phyloP scores from a whole-genome alignment of 768 basidiomycete species.

The Psilocybe cubensis region DNA sequence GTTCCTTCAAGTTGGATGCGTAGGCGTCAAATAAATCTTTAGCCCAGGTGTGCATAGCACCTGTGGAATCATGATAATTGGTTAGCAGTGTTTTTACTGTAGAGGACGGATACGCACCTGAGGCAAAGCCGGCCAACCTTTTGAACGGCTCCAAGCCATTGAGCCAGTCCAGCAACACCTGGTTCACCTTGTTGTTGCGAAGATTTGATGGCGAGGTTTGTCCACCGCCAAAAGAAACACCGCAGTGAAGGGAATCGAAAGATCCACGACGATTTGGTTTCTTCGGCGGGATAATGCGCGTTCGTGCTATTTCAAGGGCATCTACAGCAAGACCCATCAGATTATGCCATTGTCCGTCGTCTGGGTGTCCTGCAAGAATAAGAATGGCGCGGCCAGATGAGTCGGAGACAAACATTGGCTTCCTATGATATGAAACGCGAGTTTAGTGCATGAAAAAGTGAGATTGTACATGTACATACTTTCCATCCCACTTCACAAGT shows the following conservation, averaged over 20 bases:
- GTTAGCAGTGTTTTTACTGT: too few relatives aligned
- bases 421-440: too few relatives aligned
- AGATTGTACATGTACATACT: not conserved
- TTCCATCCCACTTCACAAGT: not conserved
- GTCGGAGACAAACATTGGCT: too few relatives aligned
- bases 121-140: not conserved
- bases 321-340: not conserved
- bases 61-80: not conserved
- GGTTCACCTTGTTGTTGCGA: not conserved
- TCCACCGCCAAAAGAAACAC: constrained; percentile 3
- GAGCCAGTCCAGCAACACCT: not conserved
- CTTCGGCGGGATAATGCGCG: not conserved
- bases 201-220: not conserved
- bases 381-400: not conserved
- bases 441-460: too few relatives aligned
- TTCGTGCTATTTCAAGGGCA: not conserved
- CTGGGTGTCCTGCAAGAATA: constrained; percentile 2
- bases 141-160: not conserved
- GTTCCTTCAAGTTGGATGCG: too few relatives aligned
- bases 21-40: not conserved
- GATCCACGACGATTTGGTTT: not conserved
- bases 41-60: not conserved
- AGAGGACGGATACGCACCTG: too few relatives aligned
- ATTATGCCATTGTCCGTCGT: not conserved
- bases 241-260: not conserved